Percentiles rank a stretch among this genome's conserved stretches.
These are phyloP conservation scores for Hypericum androsaemum DNA, from an alignment of 345 rosid species.

Conservation along the genomic window DNA sequence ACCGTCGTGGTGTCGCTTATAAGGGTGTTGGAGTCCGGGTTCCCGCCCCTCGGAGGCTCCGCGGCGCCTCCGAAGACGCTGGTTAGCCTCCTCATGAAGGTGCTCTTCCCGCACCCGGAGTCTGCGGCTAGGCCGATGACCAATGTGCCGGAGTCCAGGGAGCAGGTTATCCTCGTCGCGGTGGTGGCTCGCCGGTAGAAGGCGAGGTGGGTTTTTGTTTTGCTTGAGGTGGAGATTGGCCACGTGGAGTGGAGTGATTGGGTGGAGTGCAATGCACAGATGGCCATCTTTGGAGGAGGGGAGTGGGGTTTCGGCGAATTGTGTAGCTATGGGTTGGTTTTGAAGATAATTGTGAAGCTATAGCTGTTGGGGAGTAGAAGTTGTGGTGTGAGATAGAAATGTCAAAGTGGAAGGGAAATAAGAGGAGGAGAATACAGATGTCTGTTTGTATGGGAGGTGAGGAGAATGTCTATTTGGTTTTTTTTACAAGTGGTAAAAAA, in stretches of 20 bases:
- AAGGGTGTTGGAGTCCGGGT: conserved; percentile 93
- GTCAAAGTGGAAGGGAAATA: background rate
- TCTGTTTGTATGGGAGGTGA: too few species aligned
- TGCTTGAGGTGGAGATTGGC: conserved; percentile 49
- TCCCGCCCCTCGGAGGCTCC: conserved; percentile 87
- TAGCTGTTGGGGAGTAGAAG: background rate
- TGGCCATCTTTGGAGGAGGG: conserved; percentile 39
- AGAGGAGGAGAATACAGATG: too few species aligned
- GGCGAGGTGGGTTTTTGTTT: conserved; percentile 36
- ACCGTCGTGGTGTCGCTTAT: conserved; percentile 88
- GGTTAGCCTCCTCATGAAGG: conserved; percentile 46
- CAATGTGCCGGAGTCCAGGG: conserved; percentile 34
- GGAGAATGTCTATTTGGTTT: too few species aligned
- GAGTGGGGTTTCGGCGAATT: conserved; percentile 14
- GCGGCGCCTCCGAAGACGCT: conserved; percentile 96
- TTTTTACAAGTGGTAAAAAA: too few species aligned
- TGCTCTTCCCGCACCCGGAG: conserved; percentile 7
- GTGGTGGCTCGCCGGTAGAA: conserved; percentile 10
- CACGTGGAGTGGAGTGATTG: conserved; percentile 61
- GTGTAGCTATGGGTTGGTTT: background rate
- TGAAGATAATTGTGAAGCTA: background rate
- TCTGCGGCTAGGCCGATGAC: conserved; percentile 4
- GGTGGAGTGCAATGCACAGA: conserved; percentile 56
- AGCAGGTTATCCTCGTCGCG: conserved; percentile 42
- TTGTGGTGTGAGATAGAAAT: background rate